Evolutionary conservation across 2,329 filamentous ascomycete genomes (phyloP), one percentile per base, ranked within the genome.

Genomic region (Penicillium digitatum): DNA sequence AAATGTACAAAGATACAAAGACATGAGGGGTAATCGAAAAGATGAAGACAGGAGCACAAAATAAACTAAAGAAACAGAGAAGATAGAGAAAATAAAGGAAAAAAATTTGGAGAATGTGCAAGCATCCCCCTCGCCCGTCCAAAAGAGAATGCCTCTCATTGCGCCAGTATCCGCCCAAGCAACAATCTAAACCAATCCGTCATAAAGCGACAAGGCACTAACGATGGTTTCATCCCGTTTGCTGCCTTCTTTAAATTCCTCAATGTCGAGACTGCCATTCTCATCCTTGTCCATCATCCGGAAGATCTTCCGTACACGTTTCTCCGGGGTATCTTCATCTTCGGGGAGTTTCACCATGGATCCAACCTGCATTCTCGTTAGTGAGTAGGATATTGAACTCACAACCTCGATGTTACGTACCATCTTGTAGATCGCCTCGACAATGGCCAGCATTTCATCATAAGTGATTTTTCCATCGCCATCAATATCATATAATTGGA

Each of bases 221-320:
- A 99, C 94, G 71, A 99, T 99, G 10, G 94, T 99, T 79, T 97
- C 93, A 76, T 99, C 94, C 57, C 92, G 89, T 81, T 97, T 96
- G 79, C 91, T 96, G 65, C 94, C 94, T 78, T 99, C 94, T 79
- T 97, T 97, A 82, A 99, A 99, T 74, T 99, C 94, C 58, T 92
- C 88, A 83, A 96, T 93, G 73, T 97, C 93, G 67, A 99, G 79
- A 70, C 89, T 95, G 66, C 93, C 94, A 72, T 97, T 97, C 79
- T 97, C 93, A 74, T 99, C 94, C 82, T 99, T 99, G 81, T 99
- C 94, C 94, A 99, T 99, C 94, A 97, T 97, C 69, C 88, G 83
- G 82, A 99, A 99, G 75, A 99, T 97, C 82, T 99, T 99, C 76
- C 82, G 86, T 60, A 99, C 94, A 62, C 94, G 88, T 81, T 99